Evolutionary conservation across 1,284 basidiomycete species (phyloP), one percentile per base, ranked within the genome.

Genomic region (Austropuccinia psidii): DNA sequence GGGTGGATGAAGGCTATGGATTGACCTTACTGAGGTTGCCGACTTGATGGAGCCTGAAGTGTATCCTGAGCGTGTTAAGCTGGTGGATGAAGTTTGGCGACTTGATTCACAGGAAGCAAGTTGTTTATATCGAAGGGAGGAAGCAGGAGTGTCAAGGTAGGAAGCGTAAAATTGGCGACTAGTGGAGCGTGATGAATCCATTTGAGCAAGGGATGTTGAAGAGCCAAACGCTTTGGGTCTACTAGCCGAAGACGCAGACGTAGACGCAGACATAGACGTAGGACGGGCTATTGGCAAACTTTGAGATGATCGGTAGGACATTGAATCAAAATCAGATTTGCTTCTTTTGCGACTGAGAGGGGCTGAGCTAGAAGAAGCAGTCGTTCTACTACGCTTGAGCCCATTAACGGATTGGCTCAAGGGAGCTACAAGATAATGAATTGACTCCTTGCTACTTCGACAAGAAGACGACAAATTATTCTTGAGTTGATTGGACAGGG

Each of bases 381-480:
- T 70, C 27, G 68, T 70, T 17, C 68, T 54, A 15, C 43, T 50
- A n/a, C 68, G 68, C 49, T 70, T 70, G 33, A 61, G 37, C n/a
- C 17, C 54, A 49, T 66, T 54, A 15, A n/a, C 15, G n/a, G 61
- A 50, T 66, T n/a, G 47, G 27, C 41, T 35, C 39, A 62, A 24
- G 60, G 8, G 11, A 24, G 1, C 8, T 35, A 27, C 21, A 31
- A 24, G 24, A 17, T 24, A 27, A 47, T 1, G 33, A 33, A 21
- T 19, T 21, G 64, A 29, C 2, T 55, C 33, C 35, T 52, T 6
- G n/a, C n/a, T 27, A 21, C 54, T 54, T 24, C 39, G 64, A n/a
- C 35, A 17, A 13, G 45, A 52, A 13, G 64, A 54, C 37, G 64
- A 39, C 21, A 35, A 37, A 54, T 67, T 41, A 50, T 50, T 43